These are phyloP conservation scores for Capsicum pubescens DNA, from an alignment of 257 asterid species.

Conservation along the genomic window DNA sequence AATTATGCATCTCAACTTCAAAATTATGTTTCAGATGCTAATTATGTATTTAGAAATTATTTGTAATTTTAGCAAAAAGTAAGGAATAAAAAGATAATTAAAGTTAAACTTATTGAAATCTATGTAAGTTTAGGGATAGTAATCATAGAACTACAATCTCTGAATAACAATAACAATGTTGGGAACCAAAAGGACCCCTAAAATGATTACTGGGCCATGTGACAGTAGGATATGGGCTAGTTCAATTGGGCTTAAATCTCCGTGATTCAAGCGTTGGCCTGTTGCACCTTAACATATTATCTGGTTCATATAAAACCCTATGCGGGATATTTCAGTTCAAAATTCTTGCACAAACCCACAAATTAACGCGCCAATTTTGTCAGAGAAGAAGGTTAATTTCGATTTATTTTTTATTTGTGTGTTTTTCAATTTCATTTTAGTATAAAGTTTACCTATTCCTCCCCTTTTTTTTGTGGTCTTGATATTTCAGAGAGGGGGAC, in stretches of 20 bases:
- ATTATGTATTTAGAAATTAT: no score
- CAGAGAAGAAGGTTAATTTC: not conserved
- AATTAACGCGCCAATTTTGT: not conserved
- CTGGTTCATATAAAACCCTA: constrained; percentile 5
- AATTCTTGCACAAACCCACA: not conserved
- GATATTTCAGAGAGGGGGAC: no score
- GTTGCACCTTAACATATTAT: not conserved
- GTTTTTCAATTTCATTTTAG: not conserved
- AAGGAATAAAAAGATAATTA: no score
- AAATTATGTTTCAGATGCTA: no score
- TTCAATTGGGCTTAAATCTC: not conserved
- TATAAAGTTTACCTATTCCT: not conserved
- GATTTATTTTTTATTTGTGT: no score
- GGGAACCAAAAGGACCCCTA: not conserved
- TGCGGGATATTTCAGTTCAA: not conserved
- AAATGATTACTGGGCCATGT: not conserved
- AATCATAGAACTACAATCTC: no score
- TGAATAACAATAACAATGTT: no score
- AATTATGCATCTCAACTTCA: no score
- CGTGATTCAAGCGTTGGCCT: not conserved
- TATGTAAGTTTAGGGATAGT: no score
- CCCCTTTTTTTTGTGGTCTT: no score
- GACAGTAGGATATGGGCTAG: not conserved
- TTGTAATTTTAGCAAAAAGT: no score
- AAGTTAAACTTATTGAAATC: no score